phyloP scores from a whole-genome alignment of 495 filamentous ascomycete genomes.

The Penicillium subrubescens region DNA sequence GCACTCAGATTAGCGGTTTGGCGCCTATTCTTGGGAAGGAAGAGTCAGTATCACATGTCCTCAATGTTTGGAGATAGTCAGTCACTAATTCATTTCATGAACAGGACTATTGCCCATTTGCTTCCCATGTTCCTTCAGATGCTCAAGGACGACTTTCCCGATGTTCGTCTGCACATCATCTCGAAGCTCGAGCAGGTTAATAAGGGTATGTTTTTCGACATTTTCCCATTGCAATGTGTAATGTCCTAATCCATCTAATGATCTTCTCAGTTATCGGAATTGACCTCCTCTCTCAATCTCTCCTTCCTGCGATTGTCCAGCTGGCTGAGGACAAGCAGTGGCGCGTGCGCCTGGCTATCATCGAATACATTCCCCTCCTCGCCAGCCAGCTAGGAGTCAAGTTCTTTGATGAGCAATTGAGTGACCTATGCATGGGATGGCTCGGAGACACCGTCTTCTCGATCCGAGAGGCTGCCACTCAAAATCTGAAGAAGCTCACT shows the following conservation, averaged over 20 bases:
- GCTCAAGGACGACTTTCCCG: slow-evolving; percentile 99
- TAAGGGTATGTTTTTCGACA: slow-evolving; percentile 63
- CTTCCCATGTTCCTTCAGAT: slow-evolving; percentile 99
- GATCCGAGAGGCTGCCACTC: slow-evolving; percentile 94
- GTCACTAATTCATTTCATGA: not conserved
- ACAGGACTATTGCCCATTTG: slow-evolving; percentile 90
- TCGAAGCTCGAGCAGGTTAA: slow-evolving; percentile 98
- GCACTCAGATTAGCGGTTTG: slow-evolving; percentile 95
- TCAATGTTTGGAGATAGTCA: not conserved
- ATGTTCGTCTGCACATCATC: slow-evolving; percentile 97
- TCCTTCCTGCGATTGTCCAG: slow-evolving; percentile 97
- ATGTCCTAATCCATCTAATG: slow-evolving; percentile 65
- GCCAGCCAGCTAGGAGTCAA: slow-evolving; percentile 94
- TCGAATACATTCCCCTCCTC: slow-evolving; percentile 97
- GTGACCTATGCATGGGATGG: slow-evolving; percentile 96
- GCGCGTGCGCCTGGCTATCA: slow-evolving; percentile 96
- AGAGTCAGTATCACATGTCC: slow-evolving; percentile 65
- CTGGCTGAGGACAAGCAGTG: slow-evolving; percentile 99
- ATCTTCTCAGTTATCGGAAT: slow-evolving; percentile 81
- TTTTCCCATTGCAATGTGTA: slow-evolving; percentile 86
- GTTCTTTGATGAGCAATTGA: slow-evolving; percentile 98
- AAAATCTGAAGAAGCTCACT: slow-evolving; percentile 95
- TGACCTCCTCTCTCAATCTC: slow-evolving; percentile 91
- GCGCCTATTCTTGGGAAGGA: slow-evolving; percentile 97
- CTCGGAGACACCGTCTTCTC: slow-evolving; percentile 99